Evolutionary conservation across 257 asterid genomes (phyloP).

Genomic region (Nyctanthes arbortristis): DNA sequence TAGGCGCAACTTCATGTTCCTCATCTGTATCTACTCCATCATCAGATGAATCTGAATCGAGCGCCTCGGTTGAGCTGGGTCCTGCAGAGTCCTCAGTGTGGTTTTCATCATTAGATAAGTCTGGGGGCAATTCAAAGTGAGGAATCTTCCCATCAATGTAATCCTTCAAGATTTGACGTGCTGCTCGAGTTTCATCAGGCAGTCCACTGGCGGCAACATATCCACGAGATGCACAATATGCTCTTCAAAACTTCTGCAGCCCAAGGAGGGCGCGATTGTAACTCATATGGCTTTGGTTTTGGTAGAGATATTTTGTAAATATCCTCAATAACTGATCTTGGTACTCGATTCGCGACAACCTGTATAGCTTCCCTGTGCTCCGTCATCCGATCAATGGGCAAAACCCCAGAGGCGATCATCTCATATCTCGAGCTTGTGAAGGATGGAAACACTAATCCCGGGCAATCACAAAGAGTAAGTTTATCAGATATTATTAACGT

Average conservation of each 20-base stretch:
- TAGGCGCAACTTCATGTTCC: conserved; percentile 33
- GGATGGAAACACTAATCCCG: conserved; percentile 94
- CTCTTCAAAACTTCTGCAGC: conserved; percentile 70
- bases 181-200: conserved; percentile 90
- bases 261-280: conserved; percentile 68
- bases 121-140: conserved; percentile 78
- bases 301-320: conserved; percentile 78
- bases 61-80: conserved; percentile 27
- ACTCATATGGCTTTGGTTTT: conserved; percentile 77
- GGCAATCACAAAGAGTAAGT: conserved; percentile 93
- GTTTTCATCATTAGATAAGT: conserved; percentile 33
- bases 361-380: conserved; percentile 88
- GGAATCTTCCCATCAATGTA: conserved; percentile 89
- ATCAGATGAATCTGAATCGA: conserved; percentile 40
- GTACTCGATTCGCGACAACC: conserved; percentile 84
- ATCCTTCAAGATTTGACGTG: conserved; percentile 84
- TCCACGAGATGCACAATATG: conserved; percentile 92
- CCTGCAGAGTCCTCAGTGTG: conserved; percentile 23
- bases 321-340: conserved; percentile 59
- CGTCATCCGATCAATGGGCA: conserved; percentile 84
- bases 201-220: conserved; percentile 86
- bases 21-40: conserved; percentile 23
- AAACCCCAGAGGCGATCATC: conserved; percentile 96
- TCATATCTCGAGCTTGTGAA: conserved; percentile 90
- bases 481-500: conserved; percentile 83